Conservation (phyloP, 1,284 basidiomycete genomes). For the Porodaedalea pini region DNA sequence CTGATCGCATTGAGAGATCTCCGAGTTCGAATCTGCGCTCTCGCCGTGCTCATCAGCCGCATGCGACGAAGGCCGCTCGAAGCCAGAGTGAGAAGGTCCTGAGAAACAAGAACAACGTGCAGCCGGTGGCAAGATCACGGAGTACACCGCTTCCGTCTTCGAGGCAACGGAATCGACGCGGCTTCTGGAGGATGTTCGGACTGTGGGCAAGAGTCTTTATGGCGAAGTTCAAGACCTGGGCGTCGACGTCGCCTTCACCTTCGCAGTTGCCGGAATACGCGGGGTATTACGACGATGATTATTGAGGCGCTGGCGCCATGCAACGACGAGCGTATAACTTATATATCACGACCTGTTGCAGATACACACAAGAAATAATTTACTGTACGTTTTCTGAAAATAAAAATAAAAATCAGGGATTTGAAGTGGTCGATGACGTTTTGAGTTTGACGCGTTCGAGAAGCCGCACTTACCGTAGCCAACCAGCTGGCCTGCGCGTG, state of each 20-base stretch:
- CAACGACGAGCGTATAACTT: background rate
- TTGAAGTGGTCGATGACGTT: background rate
- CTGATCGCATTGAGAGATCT: background rate
- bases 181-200: constrained; percentile 16
- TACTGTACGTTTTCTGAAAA: background rate
- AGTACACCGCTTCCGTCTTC: constrained; percentile 17
- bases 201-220: constrained; percentile 16
- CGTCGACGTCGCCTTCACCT: constrained; percentile 4
- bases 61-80: constrained; percentile 11
- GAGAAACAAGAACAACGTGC: constrained; percentile 6
- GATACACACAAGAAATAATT: too few species aligned
- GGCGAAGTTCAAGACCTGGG: constrained; percentile 16
- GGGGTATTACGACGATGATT: background rate
- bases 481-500: background rate
- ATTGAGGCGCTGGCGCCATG: constrained; percentile 6
- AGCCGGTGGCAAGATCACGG: constrained; percentile 12
- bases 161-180: background rate
- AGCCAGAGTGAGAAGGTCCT: constrained; percentile 19
- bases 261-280: background rate
- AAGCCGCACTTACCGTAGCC: background rate
- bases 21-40: background rate
- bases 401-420: background rate
- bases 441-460: background rate
- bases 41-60: constrained; percentile 6
- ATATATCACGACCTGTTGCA: background rate